These are phyloP conservation scores for Yarrowia hollandica DNA, from an alignment of 805 yeast genomes.

Conservation along the genomic window DNA sequence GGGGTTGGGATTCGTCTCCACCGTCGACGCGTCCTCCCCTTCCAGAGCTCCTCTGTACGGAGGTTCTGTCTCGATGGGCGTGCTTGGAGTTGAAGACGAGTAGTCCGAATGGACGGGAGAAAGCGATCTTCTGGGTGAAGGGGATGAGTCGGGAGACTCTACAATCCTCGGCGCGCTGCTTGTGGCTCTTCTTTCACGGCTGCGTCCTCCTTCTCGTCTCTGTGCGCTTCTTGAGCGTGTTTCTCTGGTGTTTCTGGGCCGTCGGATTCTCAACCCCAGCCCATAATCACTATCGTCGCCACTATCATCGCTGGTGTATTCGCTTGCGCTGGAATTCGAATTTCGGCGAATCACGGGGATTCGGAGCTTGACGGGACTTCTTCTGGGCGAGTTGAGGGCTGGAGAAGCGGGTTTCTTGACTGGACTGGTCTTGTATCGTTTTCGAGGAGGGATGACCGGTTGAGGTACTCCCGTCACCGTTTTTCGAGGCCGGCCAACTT, in stretches of 20 bases:
- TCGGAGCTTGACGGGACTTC: constrained; percentile 13
- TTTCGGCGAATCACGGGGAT: constrained; percentile 1
- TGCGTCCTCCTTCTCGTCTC: not conserved
- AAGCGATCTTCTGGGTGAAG: not conserved
- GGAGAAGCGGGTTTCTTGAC: not conserved
- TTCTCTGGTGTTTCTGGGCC: constrained; percentile 4
- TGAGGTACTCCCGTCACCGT: not conserved
- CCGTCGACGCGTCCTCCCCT: constrained; percentile 59
- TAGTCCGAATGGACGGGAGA: not conserved
- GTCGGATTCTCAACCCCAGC: not conserved
- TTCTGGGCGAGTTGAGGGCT: not conserved
- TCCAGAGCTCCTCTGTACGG: constrained; percentile 69
- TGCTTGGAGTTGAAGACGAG: constrained; percentile 10
- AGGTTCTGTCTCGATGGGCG: constrained; percentile 43
- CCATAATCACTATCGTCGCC: not conserved
- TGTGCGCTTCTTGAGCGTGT: constrained; percentile 6
- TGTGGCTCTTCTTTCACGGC: not conserved
- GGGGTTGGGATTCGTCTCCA: constrained; percentile 58
- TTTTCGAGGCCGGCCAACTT: constrained; percentile 13
- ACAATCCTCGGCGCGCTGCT: not conserved
- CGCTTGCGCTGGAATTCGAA: not conserved
- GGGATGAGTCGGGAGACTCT: not conserved
- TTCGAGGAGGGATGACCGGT: not conserved
- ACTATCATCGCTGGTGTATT: not conserved
- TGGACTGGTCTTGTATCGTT: not conserved